Evolutionary conservation across 2,329 filamentous ascomycete species (phyloP).

Genomic region (Diaporthe citrichinensis): DNA sequence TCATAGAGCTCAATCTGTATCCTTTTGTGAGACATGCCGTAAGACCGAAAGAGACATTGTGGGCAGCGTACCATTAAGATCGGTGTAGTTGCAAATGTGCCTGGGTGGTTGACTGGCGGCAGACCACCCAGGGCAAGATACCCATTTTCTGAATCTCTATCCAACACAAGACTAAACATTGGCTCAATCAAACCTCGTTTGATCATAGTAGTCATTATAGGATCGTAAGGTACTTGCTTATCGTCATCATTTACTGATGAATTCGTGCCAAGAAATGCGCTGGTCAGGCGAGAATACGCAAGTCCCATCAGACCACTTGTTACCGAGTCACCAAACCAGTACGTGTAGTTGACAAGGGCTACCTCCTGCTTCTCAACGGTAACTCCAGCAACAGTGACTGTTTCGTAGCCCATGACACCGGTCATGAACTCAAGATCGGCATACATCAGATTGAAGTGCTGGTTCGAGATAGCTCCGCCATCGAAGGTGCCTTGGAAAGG

Average conservation of each 20-base stretch:
- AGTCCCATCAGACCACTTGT: slow-evolving; percentile 66
- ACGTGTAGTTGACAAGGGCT: slow-evolving; percentile 59
- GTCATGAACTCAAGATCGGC: slow-evolving; percentile 58
- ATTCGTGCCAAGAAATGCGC: slow-evolving; percentile 49
- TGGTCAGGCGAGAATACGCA: slow-evolving; percentile 63
- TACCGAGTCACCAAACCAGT: slow-evolving; percentile 59
- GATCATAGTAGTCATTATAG: slow-evolving; percentile 65
- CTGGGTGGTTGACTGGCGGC: slow-evolving; percentile 55
- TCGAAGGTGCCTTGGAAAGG: slow-evolving; percentile 51
- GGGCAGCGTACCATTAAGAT: slow-evolving; percentile 44
- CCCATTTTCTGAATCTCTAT: slow-evolving; percentile 55
- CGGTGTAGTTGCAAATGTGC: slow-evolving; percentile 46
- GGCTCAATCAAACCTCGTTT: slow-evolving; percentile 57
- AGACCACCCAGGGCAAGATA: slow-evolving; percentile 64
- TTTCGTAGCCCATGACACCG: slow-evolving; percentile 55
- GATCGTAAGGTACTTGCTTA: slow-evolving; percentile 58
- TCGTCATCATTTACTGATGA: slow-evolving; percentile 1
- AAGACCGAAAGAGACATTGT: background rate
- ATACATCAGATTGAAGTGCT: slow-evolving; percentile 60
- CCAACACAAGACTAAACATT: slow-evolving; percentile 64
- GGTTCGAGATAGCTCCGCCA: slow-evolving; percentile 50
- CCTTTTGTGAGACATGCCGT: slow-evolving; percentile 38
- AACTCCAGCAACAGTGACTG: slow-evolving; percentile 61
- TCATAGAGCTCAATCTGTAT: slow-evolving; percentile 35
- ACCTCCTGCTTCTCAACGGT: slow-evolving; percentile 60